Base-by-base conservation (phyloP, 805 yeast species). In the Pichia nanzhaoensis region DNA sequence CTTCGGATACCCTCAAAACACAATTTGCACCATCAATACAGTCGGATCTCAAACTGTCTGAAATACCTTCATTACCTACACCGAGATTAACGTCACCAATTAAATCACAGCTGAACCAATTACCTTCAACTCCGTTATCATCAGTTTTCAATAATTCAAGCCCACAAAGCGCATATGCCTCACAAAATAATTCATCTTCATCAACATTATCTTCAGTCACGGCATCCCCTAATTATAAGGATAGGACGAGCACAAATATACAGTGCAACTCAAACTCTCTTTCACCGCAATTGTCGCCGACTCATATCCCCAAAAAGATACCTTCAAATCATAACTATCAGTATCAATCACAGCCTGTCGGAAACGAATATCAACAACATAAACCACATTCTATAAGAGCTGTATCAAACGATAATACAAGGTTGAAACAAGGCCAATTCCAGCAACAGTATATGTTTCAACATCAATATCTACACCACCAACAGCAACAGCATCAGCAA, bases 401-500 rank as follows among this genome's bases (percentile, higher is more conserved):
- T 17, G 36, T 8, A 5, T 33, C 20, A 10, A 24, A 24, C n/a
- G n/a, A n/a, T 8, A 33, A 13, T 30, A 30, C 36, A 33, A 20
- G 10, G 4, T 17, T 12, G 7, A 13, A 33, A 4, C 31, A 31
- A 17, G 47, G 37, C 7, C 51, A 45, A 18, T 49, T 36, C 13
- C 45, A 42, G 19, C 49, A 36, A 22, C 51, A 39, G 8, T 50
- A 42, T 30, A 46, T 33, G n/a, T 24, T 17, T n/a, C 37, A 31
- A n/a, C 17, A 44, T 16, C 40, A 20, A 22, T 30, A 27, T 12
- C 40, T 41, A 24, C 42, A 39, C 17, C 46, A 39, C 27, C 51
- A 33, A 31, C 46, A 37, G 41, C 44, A 35, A n/a, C 49, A 21
- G 20, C 52, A 45, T 5, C 47, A 45, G 24, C 47, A 38, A n/a